Conservation (phyloP, 1,284 basidiomycete genomes). For the Trametes versicolor region DNA sequence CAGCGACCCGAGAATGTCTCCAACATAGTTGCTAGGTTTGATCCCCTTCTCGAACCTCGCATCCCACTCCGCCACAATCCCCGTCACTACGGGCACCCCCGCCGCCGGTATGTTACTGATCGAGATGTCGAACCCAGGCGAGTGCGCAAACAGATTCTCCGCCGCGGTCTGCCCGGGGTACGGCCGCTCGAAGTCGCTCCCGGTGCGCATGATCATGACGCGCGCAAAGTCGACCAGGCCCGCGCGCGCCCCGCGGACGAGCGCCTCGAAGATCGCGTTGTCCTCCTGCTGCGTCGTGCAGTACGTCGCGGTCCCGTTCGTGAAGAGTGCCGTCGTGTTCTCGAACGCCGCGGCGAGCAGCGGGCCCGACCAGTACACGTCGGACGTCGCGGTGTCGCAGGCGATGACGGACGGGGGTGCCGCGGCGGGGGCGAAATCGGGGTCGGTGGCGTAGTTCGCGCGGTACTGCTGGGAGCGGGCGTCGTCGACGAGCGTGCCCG, state of each 20-base stretch:
- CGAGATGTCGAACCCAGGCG: slow-evolving; percentile 37
- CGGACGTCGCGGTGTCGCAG: slow-evolving; percentile 54
- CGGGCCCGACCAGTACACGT: slow-evolving; percentile 54
- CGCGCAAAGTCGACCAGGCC: slow-evolving; percentile 42
- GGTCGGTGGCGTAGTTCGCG: slow-evolving; percentile 44
- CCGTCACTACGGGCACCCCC: slow-evolving; percentile 43
- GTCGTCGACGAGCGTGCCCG: slow-evolving; percentile 51
- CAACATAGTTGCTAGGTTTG: slow-evolving; percentile 44
- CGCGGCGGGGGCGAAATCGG: slow-evolving; percentile 37
- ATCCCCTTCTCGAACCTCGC: slow-evolving; percentile 41
- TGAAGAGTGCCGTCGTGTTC: slow-evolving; percentile 53
- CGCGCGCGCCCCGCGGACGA: slow-evolving; percentile 51
- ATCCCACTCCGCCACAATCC: slow-evolving; percentile 44
- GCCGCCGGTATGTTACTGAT: slow-evolving; percentile 44
- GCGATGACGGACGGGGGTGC: slow-evolving; percentile 48
- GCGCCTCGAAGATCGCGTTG: slow-evolving; percentile 55
- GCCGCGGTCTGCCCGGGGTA: slow-evolving; percentile 40
- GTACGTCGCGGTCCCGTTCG: slow-evolving; percentile 51
- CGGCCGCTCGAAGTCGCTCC: slow-evolving; percentile 55
- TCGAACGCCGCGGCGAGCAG: slow-evolving; percentile 52
- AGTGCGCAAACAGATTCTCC: slow-evolving; percentile 38
- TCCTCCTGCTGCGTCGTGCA: slow-evolving; percentile 60
- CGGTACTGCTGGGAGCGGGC: slow-evolving; percentile 46
- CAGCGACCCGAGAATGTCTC: slow-evolving; percentile 45
- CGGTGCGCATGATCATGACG: slow-evolving; percentile 47